phyloP scores from a whole-genome alignment of 495 filamentous ascomycete genomes.

The Aspergillus egyptiacus region DNA sequence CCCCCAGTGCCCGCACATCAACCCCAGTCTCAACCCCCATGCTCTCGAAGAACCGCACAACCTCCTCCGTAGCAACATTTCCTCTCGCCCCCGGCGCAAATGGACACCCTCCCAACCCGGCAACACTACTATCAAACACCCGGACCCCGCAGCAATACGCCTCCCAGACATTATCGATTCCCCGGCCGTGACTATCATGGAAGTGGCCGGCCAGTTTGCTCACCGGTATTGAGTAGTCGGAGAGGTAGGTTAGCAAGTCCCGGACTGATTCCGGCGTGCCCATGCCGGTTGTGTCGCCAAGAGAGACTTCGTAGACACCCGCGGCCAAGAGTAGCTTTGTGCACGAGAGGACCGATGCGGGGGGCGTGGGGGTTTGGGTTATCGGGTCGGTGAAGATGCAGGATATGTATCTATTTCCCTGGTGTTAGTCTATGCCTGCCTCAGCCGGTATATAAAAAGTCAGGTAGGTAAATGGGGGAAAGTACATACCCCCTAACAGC shows the following conservation, averaged over 20 bases:
- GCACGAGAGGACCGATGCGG: slow-evolving; percentile 30
- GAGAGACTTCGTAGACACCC: slow-evolving; percentile 42
- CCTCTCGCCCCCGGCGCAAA: slow-evolving; percentile 44
- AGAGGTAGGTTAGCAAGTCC: slow-evolving; percentile 25
- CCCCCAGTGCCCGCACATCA: slow-evolving; percentile 27
- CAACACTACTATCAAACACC: slow-evolving; percentile 41
- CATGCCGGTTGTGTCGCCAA: slow-evolving; percentile 40
- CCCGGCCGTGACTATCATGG: slow-evolving; percentile 44
- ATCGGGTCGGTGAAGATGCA: slow-evolving; percentile 41
- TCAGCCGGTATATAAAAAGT: too few species aligned
- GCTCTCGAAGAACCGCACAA: slow-evolving; percentile 38
- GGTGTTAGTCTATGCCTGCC: too few species aligned
- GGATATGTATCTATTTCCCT: slow-evolving; percentile 42
- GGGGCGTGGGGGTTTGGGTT: slow-evolving; percentile 27
- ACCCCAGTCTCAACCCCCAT: slow-evolving; percentile 36
- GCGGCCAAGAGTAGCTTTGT: slow-evolving; percentile 27
- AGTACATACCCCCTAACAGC: too few species aligned
- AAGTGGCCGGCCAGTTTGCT: slow-evolving; percentile 38
- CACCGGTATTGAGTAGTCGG: slow-evolving; percentile 21
- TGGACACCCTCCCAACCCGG: slow-evolving; percentile 42
- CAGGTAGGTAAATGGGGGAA: too few species aligned
- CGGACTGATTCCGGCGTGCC: slow-evolving; percentile 30
- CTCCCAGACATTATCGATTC: slow-evolving; percentile 38
- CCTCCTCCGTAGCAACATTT: slow-evolving; percentile 39
- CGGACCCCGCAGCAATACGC: slow-evolving; percentile 35